Evolutionary conservation across 2,329 filamentous ascomycete genomes (phyloP), one percentile per base, ranked within the genome.

Genomic region (Stagonosporopsis chrysanthemi): DNA sequence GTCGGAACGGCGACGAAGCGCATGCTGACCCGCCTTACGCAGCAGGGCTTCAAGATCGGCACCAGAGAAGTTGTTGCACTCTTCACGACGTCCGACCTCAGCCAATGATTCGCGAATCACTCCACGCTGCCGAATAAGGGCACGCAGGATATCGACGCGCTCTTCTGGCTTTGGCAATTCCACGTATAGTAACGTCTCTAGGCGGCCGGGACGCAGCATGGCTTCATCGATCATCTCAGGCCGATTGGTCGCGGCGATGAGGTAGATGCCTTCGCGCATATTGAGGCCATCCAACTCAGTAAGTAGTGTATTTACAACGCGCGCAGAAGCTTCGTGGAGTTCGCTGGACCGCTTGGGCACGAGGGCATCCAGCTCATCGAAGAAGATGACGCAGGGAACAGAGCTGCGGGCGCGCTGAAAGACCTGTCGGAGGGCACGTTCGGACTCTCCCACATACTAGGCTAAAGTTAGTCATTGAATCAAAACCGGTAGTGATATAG

Each of bases 171-270:
- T 88, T 0, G 95, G 95, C 0, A 98, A 80, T 68, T 95, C 93
- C 36, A 99, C 90, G 66, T 94, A 97, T 24, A 98, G 83, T n/a
- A 89, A 86, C 0, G 89, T 94, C 63, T 93, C 94, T 1, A 99
- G 83, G 24, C 95, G 88, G 0, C 95, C 95, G 0, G 95, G 94
- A 1, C 95, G 89, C 11, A 98, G 84, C 87, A 99, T 96, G 1
- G 95, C 95, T 1, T 91, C 88, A 74, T 99, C 95, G 65, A 99
- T 98, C 80, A 97, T 96, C 72, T 98, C 94, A 0, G 94, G 94
- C 0, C 95, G 83, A 75, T 99, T 99, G 2, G 95, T 98, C 0
- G 95, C 95, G 23, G 91, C 95, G 56, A 99, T 92, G 15, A 99
- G 89, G 75, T 95, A 98, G 61, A 99, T 93, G 15, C 94, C 94